These are phyloP conservation scores for Podila epigama DNA, from an alignment of 192 early-diverging fungal genomes.

Conservation along the genomic window DNA sequence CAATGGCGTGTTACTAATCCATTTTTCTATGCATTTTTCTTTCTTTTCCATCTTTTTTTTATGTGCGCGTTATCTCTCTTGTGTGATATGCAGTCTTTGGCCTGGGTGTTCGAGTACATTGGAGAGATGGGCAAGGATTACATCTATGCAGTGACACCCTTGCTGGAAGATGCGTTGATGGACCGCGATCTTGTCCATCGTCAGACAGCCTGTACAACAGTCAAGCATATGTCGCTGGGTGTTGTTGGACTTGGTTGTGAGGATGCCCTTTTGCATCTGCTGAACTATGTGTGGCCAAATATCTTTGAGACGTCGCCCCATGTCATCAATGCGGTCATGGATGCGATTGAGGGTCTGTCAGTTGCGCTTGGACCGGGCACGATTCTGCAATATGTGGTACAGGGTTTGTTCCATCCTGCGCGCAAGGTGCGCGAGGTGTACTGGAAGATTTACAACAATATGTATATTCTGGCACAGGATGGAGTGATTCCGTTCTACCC, in stretches of 20 bases:
- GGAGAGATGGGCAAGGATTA: slow-evolving; percentile 99
- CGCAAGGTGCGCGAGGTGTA: slow-evolving; percentile 95
- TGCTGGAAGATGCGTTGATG: slow-evolving; percentile 96
- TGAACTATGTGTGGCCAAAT: slow-evolving; percentile 98
- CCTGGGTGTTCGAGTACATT: slow-evolving; percentile 99
- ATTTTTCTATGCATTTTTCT: not conserved
- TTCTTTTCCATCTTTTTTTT: not conserved
- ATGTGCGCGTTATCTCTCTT: too few relatives aligned
- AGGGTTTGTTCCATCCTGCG: slow-evolving; percentile 98
- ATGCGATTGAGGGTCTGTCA: slow-evolving; percentile 93
- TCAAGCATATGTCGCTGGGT: slow-evolving; percentile 94
- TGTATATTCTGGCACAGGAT: slow-evolving; percentile 92
- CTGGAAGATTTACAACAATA: slow-evolving; percentile 98
- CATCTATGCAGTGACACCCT: slow-evolving; percentile 93
- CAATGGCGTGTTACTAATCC: slow-evolving; percentile 4
- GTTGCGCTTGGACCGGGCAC: slow-evolving; percentile 88
- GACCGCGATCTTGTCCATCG: slow-evolving; percentile 98
- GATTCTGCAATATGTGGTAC: slow-evolving; percentile 82
- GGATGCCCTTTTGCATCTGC: slow-evolving; percentile 90
- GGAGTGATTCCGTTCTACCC: slow-evolving; percentile 93
- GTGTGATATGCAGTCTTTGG: too few relatives aligned
- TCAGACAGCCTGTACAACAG: slow-evolving; percentile 94
- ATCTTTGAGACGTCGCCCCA: slow-evolving; percentile 97
- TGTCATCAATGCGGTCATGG: slow-evolving; percentile 97
- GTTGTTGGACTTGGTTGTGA: slow-evolving; percentile 93